These are phyloP conservation scores for Grammothele lineata DNA, from an alignment of 768 basidiomycete species.

Conservation along the genomic window DNA sequence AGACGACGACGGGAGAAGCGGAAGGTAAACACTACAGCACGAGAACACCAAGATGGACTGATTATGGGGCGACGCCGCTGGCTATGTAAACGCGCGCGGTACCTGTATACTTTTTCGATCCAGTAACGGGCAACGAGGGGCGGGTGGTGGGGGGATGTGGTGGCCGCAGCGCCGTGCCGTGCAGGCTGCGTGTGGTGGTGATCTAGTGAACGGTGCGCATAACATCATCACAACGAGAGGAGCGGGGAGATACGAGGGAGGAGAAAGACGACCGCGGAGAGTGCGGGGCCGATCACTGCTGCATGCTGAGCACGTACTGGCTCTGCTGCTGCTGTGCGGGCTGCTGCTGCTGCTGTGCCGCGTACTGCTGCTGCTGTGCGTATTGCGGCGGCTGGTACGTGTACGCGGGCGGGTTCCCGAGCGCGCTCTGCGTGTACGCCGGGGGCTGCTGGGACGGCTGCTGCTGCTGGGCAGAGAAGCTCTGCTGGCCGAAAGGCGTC, in stretches of 20 bases:
- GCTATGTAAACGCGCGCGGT: conserved; percentile 7
- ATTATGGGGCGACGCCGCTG: conserved; percentile 5
- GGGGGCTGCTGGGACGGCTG: conserved; percentile 11
- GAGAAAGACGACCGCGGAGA: neutral
- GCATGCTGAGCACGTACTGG: conserved; percentile 6
- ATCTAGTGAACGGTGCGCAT: too few species aligned
- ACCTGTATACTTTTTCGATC: conserved; percentile 9
- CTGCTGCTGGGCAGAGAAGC: neutral
- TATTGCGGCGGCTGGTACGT: conserved; percentile 5
- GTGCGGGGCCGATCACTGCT: neutral
- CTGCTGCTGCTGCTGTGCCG: conserved; percentile 1
- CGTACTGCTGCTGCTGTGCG: neutral
- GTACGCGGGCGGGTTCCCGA: conserved; percentile 6
- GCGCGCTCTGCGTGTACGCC: conserved; percentile 7
- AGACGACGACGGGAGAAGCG: neutral
- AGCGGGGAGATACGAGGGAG: neutral
- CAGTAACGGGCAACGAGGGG: neutral
- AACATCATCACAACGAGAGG: too few species aligned
- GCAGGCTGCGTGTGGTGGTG: too few species aligned
- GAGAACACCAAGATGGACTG: too few species aligned
- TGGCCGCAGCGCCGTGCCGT: too few species aligned
- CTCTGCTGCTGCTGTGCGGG: neutral
- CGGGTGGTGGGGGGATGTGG: neutral
- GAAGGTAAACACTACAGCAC: too few species aligned
- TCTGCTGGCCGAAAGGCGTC: conserved; percentile 7